Evolutionary conservation across 75 land plant species (phyloP), one percentile per base, ranked within the genome.

Genomic region (Azolla pinnata): DNA sequence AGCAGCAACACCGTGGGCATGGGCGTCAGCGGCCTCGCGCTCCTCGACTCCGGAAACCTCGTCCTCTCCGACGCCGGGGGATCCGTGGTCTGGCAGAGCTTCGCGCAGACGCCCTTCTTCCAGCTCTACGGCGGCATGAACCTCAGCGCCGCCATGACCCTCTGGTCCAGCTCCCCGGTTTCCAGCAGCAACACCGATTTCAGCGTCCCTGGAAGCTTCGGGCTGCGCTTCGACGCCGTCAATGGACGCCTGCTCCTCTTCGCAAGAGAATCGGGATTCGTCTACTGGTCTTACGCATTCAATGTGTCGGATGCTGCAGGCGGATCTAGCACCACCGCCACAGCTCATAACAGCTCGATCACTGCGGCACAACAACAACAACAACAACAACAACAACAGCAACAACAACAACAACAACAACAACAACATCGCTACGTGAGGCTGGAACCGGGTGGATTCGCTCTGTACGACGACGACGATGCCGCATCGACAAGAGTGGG

Each of bases 191-290:
- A 7, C 12, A 38, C 35, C 70, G 1, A 33, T 32, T 19, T 52
- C 65, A 4, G 56, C 45, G 16, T 26, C 65, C 19, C 29, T 68
- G 33, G 29, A 52, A 8, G 44, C 60, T 1, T 20, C 60, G 29
- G 2, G 24, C 2, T 47, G 47, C 33, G 26, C 63, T 8, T 38
- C 12, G 42, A 38, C 42, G 12, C 42, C 14, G 42, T 8, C 14
- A 8, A 38, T 8, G 42, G 42, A 38, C 42, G 42, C 7, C 12
- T 38, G 12, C 42, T 38, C 42, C 42, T 14, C 42, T n/a, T n/a
- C n/a, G n/a, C n/a, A n/a, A n/a, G n/a, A n/a, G n/a, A n/a, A 14
- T 8, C 42, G 12, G 42, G 12, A 14, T 38, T 38, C 42, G 42
- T 38, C 42, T 38, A 38, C 42, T 38, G 42, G 42, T 8, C 42